A percentile compares a stretch with the other conserved stretches of the same genome.
Evolutionary conservation across 768 basidiomycete genomes (phyloP).

Genomic region (Baorangia bicolor): DNA sequence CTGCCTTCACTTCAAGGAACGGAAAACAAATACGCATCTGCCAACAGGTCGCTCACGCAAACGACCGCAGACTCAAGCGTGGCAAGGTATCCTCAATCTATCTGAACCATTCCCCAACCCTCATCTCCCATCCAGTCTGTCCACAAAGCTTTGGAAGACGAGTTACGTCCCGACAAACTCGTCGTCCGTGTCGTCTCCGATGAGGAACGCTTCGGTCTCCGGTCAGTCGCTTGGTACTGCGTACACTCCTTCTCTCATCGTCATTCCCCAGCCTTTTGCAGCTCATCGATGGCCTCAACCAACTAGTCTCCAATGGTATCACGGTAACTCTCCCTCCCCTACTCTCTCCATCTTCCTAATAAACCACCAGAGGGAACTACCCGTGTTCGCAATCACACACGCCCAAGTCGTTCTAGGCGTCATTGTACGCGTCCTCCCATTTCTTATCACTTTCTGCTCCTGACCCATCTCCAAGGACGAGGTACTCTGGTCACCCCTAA

Average conservation of each 20-base stretch:
- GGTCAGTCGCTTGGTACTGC: conserved; percentile 40
- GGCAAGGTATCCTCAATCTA: conserved; percentile 48
- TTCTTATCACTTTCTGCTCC: not conserved
- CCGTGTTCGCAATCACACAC: conserved; percentile 75
- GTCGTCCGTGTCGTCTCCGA: conserved; percentile 47
- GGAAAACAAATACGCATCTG: conserved; percentile 63
- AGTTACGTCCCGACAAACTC: conserved; percentile 60
- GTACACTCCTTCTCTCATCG: not conserved
- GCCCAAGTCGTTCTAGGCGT: conserved; percentile 67
- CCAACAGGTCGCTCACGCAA: conserved; percentile 48
- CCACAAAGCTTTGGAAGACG: conserved; percentile 75
- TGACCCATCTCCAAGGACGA: conserved; percentile 50
- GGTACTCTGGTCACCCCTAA: conserved; percentile 26
- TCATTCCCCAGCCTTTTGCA: conserved; percentile 57
- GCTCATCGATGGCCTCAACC: conserved; percentile 64
- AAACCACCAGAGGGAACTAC: conserved; percentile 67
- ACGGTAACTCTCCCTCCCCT: conserved; percentile 42
- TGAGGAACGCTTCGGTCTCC: conserved; percentile 79
- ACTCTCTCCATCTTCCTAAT: not conserved
- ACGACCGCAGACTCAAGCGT: conserved; percentile 52
- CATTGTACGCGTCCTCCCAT: conserved; percentile 49
- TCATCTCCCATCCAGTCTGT: conserved; percentile 46
- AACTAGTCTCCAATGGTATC: conserved; percentile 45
- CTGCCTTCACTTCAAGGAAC: conserved; percentile 50
- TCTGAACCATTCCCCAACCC: not conserved